A percentile compares a stretch with the other conserved stretches of the same genome.
phyloP scores from a whole-genome alignment of 1,284 basidiomycete genomes.

The Pholiota adiposa region DNA sequence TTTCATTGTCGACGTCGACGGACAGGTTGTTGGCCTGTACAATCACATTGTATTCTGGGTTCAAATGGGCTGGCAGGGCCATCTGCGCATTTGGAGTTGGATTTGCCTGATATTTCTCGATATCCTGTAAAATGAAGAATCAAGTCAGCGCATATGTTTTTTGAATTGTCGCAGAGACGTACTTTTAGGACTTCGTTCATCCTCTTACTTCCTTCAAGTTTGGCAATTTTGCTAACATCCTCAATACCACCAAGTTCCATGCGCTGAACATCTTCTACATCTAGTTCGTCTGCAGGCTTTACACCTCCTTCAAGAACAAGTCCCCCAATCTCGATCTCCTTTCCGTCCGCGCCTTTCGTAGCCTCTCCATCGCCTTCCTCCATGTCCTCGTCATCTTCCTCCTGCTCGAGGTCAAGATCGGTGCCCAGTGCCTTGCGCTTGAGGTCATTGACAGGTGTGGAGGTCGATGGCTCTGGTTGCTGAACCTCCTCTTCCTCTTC shows the following conservation, averaged over 20 bases:
- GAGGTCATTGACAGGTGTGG: constrained; percentile 41
- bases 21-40: constrained; percentile 98
- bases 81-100: constrained; percentile 81
- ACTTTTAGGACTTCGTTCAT: constrained; percentile 88
- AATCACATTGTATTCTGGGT: constrained; percentile 96
- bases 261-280: constrained; percentile 89
- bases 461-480: constrained; percentile 33
- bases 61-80: constrained; percentile 83
- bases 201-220: constrained; percentile 83
- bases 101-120: constrained; percentile 82
- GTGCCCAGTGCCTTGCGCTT: constrained; percentile 61
- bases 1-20: constrained; percentile 98
- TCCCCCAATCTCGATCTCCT: constrained; percentile 45
- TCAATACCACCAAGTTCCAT: constrained; percentile 87
- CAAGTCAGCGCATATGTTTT: not conserved
- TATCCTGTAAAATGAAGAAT: constrained; percentile 62
- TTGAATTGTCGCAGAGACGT: constrained; percentile 21
- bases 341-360: constrained; percentile 39
- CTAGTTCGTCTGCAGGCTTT: constrained; percentile 91
- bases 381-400: constrained; percentile 47
- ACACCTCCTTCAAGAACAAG: constrained; percentile 91
- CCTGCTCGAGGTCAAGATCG: constrained; percentile 39
- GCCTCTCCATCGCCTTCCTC: constrained; percentile 40
- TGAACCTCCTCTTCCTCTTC: constrained; percentile 54
- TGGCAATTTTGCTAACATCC: constrained; percentile 87